Evolutionary conservation across 2,329 filamentous ascomycete genomes (phyloP), one percentile per base, ranked within the genome.

Genomic region (Colletotrichum tamarilloi): DNA sequence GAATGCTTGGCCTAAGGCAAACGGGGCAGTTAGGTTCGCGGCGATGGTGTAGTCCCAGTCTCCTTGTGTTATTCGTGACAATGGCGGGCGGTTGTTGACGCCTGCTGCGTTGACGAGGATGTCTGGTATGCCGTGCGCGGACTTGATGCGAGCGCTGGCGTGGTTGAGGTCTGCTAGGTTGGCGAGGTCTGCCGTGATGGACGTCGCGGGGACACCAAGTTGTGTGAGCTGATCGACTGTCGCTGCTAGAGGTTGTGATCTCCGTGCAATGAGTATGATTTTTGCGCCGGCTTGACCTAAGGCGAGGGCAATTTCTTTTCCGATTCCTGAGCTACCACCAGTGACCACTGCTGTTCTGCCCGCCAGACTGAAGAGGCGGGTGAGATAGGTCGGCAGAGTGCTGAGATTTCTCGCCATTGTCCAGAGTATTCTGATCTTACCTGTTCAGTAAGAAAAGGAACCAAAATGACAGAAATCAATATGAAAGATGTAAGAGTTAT

Each of bases 291-390:
- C 77, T 16, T 78, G 77, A 0, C 80, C 79, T 0, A 82, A 67
- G 0, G 80, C 79, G 7, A 77, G 71, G 0, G 80, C 79, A 72
- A 82, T 82, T 24, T 77, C 78, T 1, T 78, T 79, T 11, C 81
- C 81, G 62, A 82, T 82, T 12, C 81, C 81, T 4, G 79, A 79
- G 71, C 80, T 82, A n/a, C 77, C 81, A 7, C 81, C 81, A 0
- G 81, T 82, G 1, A 82, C 74, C 7, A 82, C 76, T 0, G 79
- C 81, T 5, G 78, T 76, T 49, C 76, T 76, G 19, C 80, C 80
- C 0, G 74, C 67, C n/a, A 82, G 78, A 22, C 77, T 75, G 67
- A 82, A 81, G 35, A 82, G 73, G 8, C 75, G 75, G 28, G 78
- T 62, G 30, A 82, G 77, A 56, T 80, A 81, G 8, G 56, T 19